A percentile compares a stretch with the other conserved stretches of the same genome.
Evolutionary conservation across 495 filamentous ascomycete species (phyloP).

Genomic region (Cryomyces minteri): DNA sequence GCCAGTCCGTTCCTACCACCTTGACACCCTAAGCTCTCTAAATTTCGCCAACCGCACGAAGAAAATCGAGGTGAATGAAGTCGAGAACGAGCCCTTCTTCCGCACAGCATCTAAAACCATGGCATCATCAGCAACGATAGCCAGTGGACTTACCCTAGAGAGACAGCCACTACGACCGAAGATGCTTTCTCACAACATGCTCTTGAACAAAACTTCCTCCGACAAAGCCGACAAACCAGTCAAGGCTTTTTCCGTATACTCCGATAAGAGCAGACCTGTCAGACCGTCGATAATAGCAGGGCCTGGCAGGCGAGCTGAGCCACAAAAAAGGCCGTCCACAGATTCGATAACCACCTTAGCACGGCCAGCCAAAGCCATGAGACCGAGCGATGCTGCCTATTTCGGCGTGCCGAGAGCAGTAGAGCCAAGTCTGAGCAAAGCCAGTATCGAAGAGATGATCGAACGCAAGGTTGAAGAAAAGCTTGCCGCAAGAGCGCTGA

Average conservation of each 20-base stretch:
- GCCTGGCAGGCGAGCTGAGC: background rate
- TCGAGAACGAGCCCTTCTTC: conserved; percentile 82
- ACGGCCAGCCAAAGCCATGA: conserved; percentile 15
- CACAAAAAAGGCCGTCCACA: conserved; percentile 4
- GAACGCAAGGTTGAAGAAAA: conserved; percentile 82
- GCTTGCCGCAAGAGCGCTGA: conserved; percentile 47
- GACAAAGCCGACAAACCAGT: conserved; percentile 44
- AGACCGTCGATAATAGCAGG: background rate
- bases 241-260: conserved; percentile 70
- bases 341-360: conserved; percentile 1
- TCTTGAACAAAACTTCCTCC: conserved; percentile 33
- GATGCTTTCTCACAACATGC: conserved; percentile 33
- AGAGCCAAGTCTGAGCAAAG: conserved; percentile 37
- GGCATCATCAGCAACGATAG: conserved; percentile 27
- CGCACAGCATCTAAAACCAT: conserved; percentile 1
- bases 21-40: conserved; percentile 83
- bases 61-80: conserved; percentile 86
- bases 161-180: conserved; percentile 67
- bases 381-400: conserved; percentile 16
- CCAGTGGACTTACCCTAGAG: conserved; percentile 25
- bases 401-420: conserved; percentile 16
- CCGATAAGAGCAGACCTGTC: conserved; percentile 39
- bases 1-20: conserved; percentile 67
- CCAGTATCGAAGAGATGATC: conserved; percentile 78
- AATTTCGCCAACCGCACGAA: conserved; percentile 94